Conservation (phyloP, 2,329 filamentous ascomycete species). For the Apiospora sp. region DNA sequence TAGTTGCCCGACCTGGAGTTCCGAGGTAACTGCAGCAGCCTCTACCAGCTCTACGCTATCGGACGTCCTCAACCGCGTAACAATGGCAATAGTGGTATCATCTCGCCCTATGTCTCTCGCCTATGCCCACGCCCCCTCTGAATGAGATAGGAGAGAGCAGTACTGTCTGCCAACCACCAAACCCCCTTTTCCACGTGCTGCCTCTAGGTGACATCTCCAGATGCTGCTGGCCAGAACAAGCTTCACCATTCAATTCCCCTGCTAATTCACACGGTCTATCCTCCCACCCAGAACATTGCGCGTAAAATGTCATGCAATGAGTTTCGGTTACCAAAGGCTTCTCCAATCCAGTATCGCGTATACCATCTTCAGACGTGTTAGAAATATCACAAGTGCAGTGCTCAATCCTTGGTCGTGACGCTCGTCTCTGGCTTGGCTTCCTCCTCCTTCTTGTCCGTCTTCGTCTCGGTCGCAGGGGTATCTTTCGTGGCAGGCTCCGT, state of each 20-base stretch:
- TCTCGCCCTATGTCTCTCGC: slow-evolving; percentile 24
- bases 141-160: slow-evolving; percentile 17
- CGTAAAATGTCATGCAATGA: slow-evolving; percentile 17
- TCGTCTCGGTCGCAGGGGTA: slow-evolving; percentile 33
- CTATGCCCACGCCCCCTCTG: slow-evolving; percentile 14
- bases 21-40: slow-evolving; percentile 14
- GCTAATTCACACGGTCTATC: slow-evolving; percentile 22
- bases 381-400: slow-evolving; percentile 25
- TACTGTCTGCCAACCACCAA: slow-evolving; percentile 4
- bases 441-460: slow-evolving; percentile 36
- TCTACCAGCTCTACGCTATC: slow-evolving; percentile 5
- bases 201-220: slow-evolving; percentile 13
- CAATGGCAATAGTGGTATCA: slow-evolving; percentile 25
- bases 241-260: slow-evolving; percentile 17
- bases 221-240: slow-evolving; percentile 17
- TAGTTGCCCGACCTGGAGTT: not conserved
- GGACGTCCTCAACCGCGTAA: slow-evolving; percentile 13
- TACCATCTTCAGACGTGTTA: slow-evolving; percentile 25
- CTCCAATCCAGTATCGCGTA: slow-evolving; percentile 27
- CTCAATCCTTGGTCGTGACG: slow-evolving; percentile 38
- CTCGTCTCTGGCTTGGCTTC: slow-evolving; percentile 36
- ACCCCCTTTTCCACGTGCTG: not conserved
- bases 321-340: slow-evolving; percentile 23
- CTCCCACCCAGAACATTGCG: slow-evolving; percentile 14
- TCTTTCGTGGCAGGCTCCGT: slow-evolving; percentile 37